These are phyloP conservation scores for Marchantia polymorpha DNA, from an alignment of 225 moss, liverwort and hornwort genomes.

Conservation along the genomic window DNA sequence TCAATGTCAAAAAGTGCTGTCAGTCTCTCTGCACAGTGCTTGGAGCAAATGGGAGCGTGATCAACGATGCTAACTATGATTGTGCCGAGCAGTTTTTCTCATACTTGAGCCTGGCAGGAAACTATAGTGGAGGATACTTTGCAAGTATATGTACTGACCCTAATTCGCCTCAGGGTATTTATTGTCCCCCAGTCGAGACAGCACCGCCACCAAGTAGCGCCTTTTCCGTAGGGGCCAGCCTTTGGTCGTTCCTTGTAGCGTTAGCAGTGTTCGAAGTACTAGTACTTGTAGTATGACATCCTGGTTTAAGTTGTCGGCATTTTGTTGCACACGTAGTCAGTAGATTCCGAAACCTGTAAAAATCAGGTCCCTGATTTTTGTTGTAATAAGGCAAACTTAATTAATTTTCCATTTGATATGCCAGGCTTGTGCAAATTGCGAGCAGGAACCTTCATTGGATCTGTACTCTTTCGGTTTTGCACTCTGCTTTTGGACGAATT, in stretches of 20 bases:
- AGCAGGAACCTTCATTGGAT: neutral
- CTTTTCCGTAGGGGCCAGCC: neutral
- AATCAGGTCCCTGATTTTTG: neutral
- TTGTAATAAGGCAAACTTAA: neutral
- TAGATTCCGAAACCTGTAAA: neutral
- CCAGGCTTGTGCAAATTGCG: neutral
- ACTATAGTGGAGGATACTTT: conserved; percentile 1
- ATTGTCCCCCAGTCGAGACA: neutral
- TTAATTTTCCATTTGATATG: neutral
- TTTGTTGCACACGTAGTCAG: too few relatives aligned
- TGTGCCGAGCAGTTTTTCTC: conserved; percentile 5
- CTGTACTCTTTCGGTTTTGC: neutral
- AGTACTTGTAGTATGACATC: neutral
- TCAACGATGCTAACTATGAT: conserved; percentile 10
- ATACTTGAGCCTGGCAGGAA: conserved; percentile 20
- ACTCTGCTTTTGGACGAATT: too few relatives aligned
- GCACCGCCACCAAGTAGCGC: conserved; percentile 3
- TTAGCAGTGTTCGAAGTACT: neutral
- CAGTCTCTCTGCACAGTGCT: conserved; percentile 15
- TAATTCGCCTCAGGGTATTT: conserved; percentile 5
- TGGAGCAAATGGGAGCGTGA: neutral
- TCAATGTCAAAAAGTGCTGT: conserved; percentile 7
- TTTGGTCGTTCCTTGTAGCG: neutral
- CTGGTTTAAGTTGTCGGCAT: neutral
- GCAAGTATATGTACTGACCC: conserved; percentile 22